phyloP scores from a whole-genome alignment of 2,329 filamentous ascomycete species.

The Aspergillus jensenii region DNA sequence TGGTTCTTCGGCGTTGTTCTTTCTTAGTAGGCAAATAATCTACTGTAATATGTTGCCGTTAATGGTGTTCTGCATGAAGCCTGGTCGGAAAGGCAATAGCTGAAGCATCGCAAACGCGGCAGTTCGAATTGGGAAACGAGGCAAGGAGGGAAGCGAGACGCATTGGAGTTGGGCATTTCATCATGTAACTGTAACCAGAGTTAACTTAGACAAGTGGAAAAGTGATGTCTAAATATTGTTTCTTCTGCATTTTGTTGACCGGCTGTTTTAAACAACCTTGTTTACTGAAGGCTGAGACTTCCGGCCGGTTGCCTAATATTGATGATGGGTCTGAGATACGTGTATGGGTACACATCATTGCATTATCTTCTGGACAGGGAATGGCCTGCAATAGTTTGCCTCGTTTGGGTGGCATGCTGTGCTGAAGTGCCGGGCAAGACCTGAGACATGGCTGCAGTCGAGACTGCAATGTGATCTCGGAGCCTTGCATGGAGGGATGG shows the following conservation, averaged over 20 bases:
- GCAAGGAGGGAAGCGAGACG: background rate
- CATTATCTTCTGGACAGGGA: background rate
- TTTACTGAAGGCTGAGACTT: background rate
- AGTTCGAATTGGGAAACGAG: background rate
- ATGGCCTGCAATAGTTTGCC: background rate
- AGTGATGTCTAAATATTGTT: background rate
- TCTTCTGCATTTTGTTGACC: background rate
- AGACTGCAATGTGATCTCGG: background rate
- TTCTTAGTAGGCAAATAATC: background rate
- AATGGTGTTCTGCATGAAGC: background rate
- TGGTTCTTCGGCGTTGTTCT: background rate
- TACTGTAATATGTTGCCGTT: background rate
- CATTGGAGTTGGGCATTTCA: background rate
- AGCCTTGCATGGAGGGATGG: background rate
- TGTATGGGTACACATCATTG: background rate
- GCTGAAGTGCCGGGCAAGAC: background rate
- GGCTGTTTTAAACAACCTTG: background rate
- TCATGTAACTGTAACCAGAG: background rate
- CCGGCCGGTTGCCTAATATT: background rate
- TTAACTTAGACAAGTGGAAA: background rate
- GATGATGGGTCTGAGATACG: background rate
- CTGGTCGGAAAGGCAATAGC: background rate
- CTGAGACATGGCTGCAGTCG: background rate
- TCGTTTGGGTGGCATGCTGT: background rate
- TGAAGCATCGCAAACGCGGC: background rate